phyloP scores from a whole-genome alignment of 345 rosid species.

The Xanthoceras sorbifolium region DNA sequence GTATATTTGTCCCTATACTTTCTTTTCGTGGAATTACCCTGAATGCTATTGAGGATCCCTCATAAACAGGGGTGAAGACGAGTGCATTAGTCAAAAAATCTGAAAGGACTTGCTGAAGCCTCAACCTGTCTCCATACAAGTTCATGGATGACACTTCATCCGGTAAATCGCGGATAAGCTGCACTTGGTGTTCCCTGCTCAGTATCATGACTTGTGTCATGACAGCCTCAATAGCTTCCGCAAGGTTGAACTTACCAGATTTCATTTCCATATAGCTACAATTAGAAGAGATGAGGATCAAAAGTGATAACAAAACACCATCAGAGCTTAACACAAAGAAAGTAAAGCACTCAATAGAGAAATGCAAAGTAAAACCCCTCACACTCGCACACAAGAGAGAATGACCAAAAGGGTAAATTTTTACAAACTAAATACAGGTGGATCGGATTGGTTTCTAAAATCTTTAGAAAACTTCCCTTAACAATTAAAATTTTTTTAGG shows the following conservation, averaged over 20 bases:
- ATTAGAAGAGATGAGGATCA: conserved; percentile 6
- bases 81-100: conserved; percentile 58
- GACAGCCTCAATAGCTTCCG: conserved; percentile 60
- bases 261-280: conserved; percentile 62
- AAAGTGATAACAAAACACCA: conserved; percentile 1
- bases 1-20: conserved; percentile 60
- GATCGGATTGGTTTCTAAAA: no score
- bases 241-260: conserved; percentile 56
- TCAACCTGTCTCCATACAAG: conserved; percentile 66
- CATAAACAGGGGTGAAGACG: conserved; percentile 56
- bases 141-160: conserved; percentile 52
- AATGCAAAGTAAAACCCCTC: not conserved
- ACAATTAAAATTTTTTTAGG: no score
- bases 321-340: not conserved
- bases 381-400: not conserved
- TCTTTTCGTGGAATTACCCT: conserved; percentile 48
- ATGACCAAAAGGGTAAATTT: no score
- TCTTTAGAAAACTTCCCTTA: no score
- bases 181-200: conserved; percentile 58
- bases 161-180: conserved; percentile 52
- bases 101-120: conserved; percentile 85
- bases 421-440: no score
- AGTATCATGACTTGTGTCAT: conserved; percentile 60
- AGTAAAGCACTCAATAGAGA: not conserved
- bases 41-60: conserved; percentile 54